Percentiles rank a stretch among this genome's conserved stretches.
These are phyloP conservation scores for Brassica balearica DNA, from an alignment of 441 rosid genomes.

Conservation along the genomic window DNA sequence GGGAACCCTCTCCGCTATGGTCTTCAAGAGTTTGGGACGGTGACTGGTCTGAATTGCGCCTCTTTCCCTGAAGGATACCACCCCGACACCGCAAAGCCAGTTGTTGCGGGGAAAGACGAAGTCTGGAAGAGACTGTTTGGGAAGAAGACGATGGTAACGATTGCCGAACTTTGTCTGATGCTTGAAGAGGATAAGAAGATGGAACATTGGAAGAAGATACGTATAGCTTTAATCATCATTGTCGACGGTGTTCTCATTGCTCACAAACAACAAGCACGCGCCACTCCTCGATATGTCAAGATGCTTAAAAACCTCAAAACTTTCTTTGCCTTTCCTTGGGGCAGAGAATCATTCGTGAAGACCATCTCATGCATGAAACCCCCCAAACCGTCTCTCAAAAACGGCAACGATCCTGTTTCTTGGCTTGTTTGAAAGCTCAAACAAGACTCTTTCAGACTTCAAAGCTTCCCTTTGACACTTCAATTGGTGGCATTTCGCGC, in stretches of 20 bases:
- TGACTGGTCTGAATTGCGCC: not conserved
- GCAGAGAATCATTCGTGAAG: not conserved
- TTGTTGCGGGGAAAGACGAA: not conserved
- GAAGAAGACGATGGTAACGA: not conserved
- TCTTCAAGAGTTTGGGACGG: not conserved
- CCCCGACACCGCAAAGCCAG: not conserved
- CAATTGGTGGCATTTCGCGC: not conserved
- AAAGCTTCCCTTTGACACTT: not conserved
- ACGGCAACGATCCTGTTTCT: not conserved
- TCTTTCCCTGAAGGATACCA: not conserved
- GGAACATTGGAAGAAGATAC: not conserved
- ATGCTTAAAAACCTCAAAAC: no score
- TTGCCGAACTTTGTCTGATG: not conserved
- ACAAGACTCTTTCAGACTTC: not conserved
- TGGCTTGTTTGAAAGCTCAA: not conserved
- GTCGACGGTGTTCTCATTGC: not conserved
- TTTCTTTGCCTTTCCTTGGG: no score
- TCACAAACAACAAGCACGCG: not conserved
- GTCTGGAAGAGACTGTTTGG: not conserved
- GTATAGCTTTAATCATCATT: not conserved
- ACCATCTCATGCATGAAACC: not conserved
- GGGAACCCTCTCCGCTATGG: not conserved
- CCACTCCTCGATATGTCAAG: not conserved
- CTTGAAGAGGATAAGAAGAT: not conserved
- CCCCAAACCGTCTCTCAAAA: not conserved